phyloP scores from a whole-genome alignment of 2,329 filamentous ascomycete species.

The Cladosporium colombiae region DNA sequence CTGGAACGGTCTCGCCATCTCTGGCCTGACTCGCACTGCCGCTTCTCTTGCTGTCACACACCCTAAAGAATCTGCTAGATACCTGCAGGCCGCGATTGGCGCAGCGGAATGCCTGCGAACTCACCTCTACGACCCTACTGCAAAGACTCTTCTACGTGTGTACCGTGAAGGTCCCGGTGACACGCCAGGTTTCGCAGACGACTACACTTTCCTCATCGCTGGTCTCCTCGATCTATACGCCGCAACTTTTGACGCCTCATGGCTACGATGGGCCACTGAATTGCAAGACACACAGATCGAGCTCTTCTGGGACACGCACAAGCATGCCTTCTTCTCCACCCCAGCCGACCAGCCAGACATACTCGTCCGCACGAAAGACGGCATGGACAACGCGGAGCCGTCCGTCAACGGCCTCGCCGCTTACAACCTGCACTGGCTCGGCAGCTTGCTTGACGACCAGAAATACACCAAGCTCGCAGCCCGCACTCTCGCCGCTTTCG shows the following conservation, averaged over 20 bases:
- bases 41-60: constrained; percentile 65
- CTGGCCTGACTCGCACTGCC: constrained; percentile 75
- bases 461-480: constrained; percentile 65
- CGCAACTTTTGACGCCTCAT: constrained; percentile 72
- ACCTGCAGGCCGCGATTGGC: constrained; percentile 64
- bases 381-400: constrained; percentile 89
- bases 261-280: constrained; percentile 77
- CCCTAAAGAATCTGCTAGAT: constrained; percentile 48
- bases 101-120: constrained; percentile 72
- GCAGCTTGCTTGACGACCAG: constrained; percentile 66
- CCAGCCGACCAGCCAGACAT: constrained; percentile 63
- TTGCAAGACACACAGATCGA: constrained; percentile 75
- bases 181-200: constrained; percentile 80
- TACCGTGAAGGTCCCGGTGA: constrained; percentile 68
- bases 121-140: constrained; percentile 68
- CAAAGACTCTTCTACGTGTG: constrained; percentile 69
- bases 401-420: constrained; percentile 88
- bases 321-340: constrained; percentile 72
- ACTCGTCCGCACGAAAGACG: constrained; percentile 87
- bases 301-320: constrained; percentile 71
- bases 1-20: constrained; percentile 88
- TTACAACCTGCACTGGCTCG: constrained; percentile 80
- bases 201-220: constrained; percentile 86
- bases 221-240: constrained; percentile 84
- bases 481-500: constrained; percentile 80